Conservation (phyloP, 345 rosid genomes). For the Citrus glauca region DNA sequence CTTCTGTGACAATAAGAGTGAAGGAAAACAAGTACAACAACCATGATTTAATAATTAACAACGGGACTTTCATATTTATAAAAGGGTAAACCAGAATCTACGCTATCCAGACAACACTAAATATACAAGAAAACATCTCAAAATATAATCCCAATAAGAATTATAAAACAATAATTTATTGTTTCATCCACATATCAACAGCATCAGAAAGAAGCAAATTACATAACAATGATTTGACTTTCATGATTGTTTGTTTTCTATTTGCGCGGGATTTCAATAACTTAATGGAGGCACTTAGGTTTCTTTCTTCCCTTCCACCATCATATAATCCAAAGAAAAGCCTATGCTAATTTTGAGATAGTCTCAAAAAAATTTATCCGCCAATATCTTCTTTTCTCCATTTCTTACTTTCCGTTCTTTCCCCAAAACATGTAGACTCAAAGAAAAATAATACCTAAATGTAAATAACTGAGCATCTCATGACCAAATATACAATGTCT, state of each 20-base stretch:
- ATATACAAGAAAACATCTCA: background rate
- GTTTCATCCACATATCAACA: background rate
- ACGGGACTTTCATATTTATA: background rate
- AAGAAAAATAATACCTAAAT: too few species aligned
- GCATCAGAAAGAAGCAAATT: background rate
- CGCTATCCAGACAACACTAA: background rate
- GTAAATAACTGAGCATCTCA: too few species aligned
- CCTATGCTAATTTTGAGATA: too few species aligned
- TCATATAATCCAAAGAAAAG: too few species aligned
- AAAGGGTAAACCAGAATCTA: background rate
- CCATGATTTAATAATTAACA: background rate
- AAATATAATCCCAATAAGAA: background rate
- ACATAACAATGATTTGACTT: background rate
- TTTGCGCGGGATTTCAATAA: background rate
- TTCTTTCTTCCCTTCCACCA: background rate
- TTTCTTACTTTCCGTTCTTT: too few species aligned
- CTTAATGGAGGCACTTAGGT: background rate
- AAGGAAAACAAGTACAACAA: conserved; percentile 29
- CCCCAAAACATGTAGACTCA: too few species aligned
- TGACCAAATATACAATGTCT: too few species aligned
- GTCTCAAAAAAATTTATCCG: too few species aligned
- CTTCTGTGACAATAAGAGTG: conserved; percentile 35
- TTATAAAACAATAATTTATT: background rate
- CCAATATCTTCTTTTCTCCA: too few species aligned
- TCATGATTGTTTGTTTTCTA: background rate